Base-by-base conservation (phyloP, 2,329 filamentous ascomycete genomes). In the Alternaria sp. region DNA sequence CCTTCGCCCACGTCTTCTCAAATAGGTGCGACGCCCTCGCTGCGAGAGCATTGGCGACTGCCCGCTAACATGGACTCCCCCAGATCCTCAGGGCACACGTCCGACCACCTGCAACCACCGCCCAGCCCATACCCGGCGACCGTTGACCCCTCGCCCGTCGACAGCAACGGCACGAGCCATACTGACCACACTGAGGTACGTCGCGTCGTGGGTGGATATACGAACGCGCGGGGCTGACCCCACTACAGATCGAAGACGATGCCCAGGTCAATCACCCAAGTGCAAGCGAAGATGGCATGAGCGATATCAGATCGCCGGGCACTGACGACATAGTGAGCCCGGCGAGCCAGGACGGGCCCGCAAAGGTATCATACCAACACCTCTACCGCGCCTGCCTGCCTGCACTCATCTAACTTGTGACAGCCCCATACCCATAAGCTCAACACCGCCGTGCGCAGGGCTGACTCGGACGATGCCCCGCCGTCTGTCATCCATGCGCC, bases 401-500 rank as follows among this genome's bases (percentile, higher is more conserved):
- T 21, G 21, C 21, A 21, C 21, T 55, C 56, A 40, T 36, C 52
- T 51, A 26, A 58, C 32, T 7, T 51, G 55, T 45, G 65, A 54
- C 75, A 80, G 74, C 80, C 82, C 50, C 76, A 75, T 28, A 81
- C 82, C 54, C 76, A 75, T 21, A 81, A 80, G 74, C 79, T 87
- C 52, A 80, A 86, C 65, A 87, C 84, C 8, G 71, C 78, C 28
- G 65, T 71, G 49, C 75, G 78, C 55, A 66, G 81, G 73, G 90
- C 77, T 83, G 89, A 76, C 57, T 86, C 86, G 23, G 89, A 89
- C 65, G 93, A 97, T 69, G 93, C 94, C 69, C 90, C 93, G 23
- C 87, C 93, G 57, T 97, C 94, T 1, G 94, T 97, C 58, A 97
- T 97, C 70, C 94, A 97, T 83, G 93, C 92, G 15, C 93, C 94